Conservation (phyloP, 2,329 filamentous ascomycete species). For the Aureobasidium namibiae region DNA sequence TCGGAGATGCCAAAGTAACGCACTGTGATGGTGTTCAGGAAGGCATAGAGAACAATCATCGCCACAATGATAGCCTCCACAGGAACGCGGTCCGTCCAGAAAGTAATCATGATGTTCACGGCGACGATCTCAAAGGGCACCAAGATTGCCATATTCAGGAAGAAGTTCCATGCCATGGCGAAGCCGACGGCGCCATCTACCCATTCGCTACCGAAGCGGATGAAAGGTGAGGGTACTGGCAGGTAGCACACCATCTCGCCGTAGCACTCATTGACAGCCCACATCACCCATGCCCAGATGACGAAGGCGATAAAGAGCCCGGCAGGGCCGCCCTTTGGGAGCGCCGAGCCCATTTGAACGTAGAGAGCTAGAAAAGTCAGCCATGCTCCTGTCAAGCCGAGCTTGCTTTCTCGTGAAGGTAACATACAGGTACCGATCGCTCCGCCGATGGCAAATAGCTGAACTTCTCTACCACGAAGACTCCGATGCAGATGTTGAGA, state of each 20-base stretch:
- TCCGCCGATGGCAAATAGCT: conserved; percentile 18
- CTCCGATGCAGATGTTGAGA: conserved; percentile 3
- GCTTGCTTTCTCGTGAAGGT: neutral
- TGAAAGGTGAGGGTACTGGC: conserved; percentile 6
- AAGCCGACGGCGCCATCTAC: conserved; percentile 50
- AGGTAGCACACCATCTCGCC: conserved; percentile 7
- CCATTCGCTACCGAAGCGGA: conserved; percentile 42
- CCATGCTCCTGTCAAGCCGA: neutral
- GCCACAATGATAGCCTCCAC: conserved; percentile 13
- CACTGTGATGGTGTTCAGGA: conserved; percentile 40
- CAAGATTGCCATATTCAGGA: conserved; percentile 40
- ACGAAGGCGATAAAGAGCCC: conserved; percentile 29
- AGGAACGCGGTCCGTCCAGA: conserved; percentile 15
- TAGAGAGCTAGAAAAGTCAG: neutral
- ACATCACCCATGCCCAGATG: conserved; percentile 23
- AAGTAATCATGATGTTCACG: conserved; percentile 11
- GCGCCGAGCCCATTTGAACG: conserved; percentile 17
- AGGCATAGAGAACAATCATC: conserved; percentile 13
- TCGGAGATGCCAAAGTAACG: conserved; percentile 36
- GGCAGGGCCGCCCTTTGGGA: conserved; percentile 34
- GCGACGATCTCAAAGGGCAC: conserved; percentile 35
- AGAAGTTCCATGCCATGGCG: conserved; percentile 37
- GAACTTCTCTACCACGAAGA: conserved; percentile 15
- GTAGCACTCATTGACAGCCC: conserved; percentile 16
- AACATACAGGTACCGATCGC: conserved; percentile 17